Percentiles rank a stretch among this genome's conserved stretches.
Evolutionary conservation across 805 yeast species (phyloP).

Genomic region (Pichia sporocuriosa): DNA sequence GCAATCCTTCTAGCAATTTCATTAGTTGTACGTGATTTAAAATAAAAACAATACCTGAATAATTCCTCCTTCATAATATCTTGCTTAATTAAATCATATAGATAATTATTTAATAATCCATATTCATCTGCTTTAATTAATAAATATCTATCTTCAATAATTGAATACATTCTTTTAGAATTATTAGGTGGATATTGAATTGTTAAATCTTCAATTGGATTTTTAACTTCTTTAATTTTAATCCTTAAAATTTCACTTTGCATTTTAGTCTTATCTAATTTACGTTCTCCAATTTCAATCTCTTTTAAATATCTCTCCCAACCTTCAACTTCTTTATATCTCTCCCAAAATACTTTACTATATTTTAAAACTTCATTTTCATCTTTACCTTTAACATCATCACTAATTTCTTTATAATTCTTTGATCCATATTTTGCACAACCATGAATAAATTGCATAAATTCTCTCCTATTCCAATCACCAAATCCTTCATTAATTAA

Average conservation of each 20-base stretch:
- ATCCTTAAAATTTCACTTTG: constrained; percentile 50
- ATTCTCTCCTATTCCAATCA: constrained; percentile 70
- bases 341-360: constrained; percentile 56
- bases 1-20: constrained; percentile 66
- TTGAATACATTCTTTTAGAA: constrained; percentile 66
- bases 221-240: constrained; percentile 47
- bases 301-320: constrained; percentile 64
- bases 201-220: constrained; percentile 54
- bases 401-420: constrained; percentile 42
- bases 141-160: constrained; percentile 63
- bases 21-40: constrained; percentile 62
- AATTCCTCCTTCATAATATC: constrained; percentile 53
- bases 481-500: constrained; percentile 53
- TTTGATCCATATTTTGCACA: constrained; percentile 61
- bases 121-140: constrained; percentile 53
- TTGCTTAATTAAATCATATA: constrained; percentile 58
- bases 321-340: constrained; percentile 56
- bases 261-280: constrained; percentile 43
- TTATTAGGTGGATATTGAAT: constrained; percentile 80
- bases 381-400: constrained; percentile 49
- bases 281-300: constrained; percentile 68
- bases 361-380: constrained; percentile 54
- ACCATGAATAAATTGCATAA: constrained; percentile 62
- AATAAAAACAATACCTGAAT: constrained; percentile 69
- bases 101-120: constrained; percentile 54